Conservation (phyloP, 2,329 filamentous ascomycete genomes). For the Diaporthe vaccinii region DNA sequence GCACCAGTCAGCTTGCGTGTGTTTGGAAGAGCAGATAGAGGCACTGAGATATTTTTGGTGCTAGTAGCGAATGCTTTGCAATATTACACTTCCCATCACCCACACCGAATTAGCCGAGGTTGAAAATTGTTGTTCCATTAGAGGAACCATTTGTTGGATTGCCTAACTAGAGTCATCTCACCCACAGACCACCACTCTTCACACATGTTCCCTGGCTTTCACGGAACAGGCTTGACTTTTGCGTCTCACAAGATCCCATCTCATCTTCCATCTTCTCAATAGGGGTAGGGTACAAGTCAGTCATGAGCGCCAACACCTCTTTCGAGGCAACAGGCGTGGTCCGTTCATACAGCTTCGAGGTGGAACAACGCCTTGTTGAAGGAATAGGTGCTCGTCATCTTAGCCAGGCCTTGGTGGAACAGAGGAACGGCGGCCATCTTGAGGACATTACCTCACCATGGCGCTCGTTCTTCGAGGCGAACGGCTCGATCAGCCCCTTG, state of each 20-base stretch:
- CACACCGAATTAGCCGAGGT: background rate
- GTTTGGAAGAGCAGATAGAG: background rate
- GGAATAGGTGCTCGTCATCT: background rate
- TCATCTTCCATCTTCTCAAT: too few relatives aligned
- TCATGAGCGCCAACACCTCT: fast-evolving
- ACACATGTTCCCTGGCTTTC: too few relatives aligned
- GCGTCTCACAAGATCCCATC: background rate
- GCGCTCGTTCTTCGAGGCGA: conserved; percentile 40
- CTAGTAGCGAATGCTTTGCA: background rate
- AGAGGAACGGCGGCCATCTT: background rate
- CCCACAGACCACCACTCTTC: background rate
- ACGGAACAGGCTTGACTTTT: background rate
- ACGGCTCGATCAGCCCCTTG: fast-evolving
- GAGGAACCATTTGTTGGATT: background rate
- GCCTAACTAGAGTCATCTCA: background rate
- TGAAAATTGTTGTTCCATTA: background rate
- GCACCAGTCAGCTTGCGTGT: background rate
- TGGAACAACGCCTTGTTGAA: conserved; percentile 26
- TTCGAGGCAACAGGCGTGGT: background rate
- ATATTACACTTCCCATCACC: background rate
- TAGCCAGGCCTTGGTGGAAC: conserved; percentile 32
- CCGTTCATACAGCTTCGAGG: conserved; percentile 32
- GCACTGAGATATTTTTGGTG: too few relatives aligned
- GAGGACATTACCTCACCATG: conserved; percentile 35
- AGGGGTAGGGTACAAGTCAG: too few relatives aligned